phyloP scores from a whole-genome alignment of 352 stramenopile genomes.

The Phytophthora boehmeriae region DNA sequence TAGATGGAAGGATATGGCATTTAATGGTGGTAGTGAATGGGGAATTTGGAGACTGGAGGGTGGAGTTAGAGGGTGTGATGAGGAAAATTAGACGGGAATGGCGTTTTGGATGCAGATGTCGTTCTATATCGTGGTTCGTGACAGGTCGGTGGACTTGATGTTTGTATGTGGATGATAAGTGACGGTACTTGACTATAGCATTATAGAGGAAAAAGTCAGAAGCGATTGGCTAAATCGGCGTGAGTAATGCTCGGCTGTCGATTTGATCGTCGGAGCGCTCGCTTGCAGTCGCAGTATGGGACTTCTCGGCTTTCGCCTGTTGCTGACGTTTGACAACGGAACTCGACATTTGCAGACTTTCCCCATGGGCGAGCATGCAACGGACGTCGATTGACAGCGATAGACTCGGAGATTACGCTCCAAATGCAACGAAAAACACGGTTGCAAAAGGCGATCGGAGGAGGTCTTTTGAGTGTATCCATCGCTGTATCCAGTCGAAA shows the following conservation, averaged over 20 bases:
- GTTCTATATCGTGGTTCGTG: too few relatives aligned
- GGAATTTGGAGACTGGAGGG: not conserved
- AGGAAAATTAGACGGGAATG: too few relatives aligned
- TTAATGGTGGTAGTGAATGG: not conserved
- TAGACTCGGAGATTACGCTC: not conserved
- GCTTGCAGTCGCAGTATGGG: slow-evolving; percentile 12
- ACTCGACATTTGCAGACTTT: slow-evolving; percentile 5
- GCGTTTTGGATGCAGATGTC: too few relatives aligned
- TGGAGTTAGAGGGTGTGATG: not conserved
- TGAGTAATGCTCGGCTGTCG: slow-evolving; percentile 16
- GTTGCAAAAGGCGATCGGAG: too few relatives aligned
- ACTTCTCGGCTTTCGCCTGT: not conserved
- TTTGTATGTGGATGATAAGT: not conserved
- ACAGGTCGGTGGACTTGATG: not conserved
- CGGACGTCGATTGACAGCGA: slow-evolving; percentile 3
- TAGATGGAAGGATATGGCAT: not conserved
- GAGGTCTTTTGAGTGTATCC: not conserved
- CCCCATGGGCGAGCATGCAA: slow-evolving; percentile 16
- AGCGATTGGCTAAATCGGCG: slow-evolving; percentile 18
- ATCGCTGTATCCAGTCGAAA: too few relatives aligned
- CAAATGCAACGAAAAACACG: not conserved
- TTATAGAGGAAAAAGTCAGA: slow-evolving; percentile 10
- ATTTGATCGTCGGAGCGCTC: slow-evolving; percentile 13
- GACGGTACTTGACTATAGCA: not conserved
- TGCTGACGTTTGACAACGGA: slow-evolving; percentile 9